Conservation (phyloP, 257 asterid species). For the Verbena officinalis region DNA sequence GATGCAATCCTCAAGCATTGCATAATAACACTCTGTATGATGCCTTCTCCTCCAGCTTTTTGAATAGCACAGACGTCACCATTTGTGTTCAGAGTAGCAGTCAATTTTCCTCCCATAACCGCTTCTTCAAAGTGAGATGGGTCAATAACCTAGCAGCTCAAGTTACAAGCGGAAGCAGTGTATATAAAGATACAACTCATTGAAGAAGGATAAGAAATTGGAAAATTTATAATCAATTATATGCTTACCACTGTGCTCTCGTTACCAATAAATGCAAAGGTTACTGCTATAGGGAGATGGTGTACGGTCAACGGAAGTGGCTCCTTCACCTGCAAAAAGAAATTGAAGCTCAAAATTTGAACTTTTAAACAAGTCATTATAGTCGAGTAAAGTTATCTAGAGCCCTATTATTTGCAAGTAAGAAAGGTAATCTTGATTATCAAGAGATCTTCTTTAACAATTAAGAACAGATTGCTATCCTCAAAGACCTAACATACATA, state of each 20-base stretch:
- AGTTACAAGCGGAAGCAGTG: constrained; percentile 14
- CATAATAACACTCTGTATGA: constrained; percentile 81
- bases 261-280: constrained; percentile 83
- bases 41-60: constrained; percentile 92
- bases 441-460: constrained; percentile 8
- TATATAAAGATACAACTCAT: constrained; percentile 16
- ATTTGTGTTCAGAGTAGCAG: constrained; percentile 75
- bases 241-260: constrained; percentile 72
- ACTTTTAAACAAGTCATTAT: constrained; percentile 7
- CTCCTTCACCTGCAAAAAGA: constrained; percentile 68
- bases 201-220: neutral
- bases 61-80: constrained; percentile 94
- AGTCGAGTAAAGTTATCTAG: constrained; percentile 4
- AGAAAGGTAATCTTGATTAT: constrained; percentile 10
- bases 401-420: neutral
- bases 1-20: constrained; percentile 96
- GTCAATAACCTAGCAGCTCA: constrained; percentile 69
- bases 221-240: neutral
- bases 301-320: constrained; percentile 92
- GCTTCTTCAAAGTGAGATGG: constrained; percentile 94
- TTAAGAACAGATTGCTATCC: neutral
- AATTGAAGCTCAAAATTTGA: constrained; percentile 21
- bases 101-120: constrained; percentile 88
- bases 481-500: neutral
- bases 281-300: constrained; percentile 92